A percentile compares a stretch with the other conserved stretches of the same genome.
Evolutionary conservation across 2,329 filamentous ascomycete genomes (phyloP).

Genomic region (Fusarium humuli): DNA sequence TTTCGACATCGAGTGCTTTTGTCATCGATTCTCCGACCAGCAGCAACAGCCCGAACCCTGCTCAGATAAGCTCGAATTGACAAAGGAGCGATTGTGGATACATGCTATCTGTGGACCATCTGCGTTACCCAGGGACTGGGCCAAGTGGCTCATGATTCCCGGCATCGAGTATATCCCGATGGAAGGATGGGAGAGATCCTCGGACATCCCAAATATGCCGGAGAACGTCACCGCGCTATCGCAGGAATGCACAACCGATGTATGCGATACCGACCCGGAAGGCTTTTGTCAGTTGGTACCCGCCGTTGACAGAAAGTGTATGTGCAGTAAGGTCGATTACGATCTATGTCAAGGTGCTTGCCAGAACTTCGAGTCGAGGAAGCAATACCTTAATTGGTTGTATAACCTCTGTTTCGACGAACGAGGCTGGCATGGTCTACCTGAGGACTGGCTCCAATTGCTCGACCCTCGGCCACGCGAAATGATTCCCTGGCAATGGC

Average conservation of each 20-base stretch:
- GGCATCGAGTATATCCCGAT: neutral
- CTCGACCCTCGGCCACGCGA: neutral
- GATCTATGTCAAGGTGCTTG: neutral
- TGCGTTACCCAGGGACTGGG: neutral
- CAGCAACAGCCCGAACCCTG: slow-evolving; percentile 8
- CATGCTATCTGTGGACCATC: slow-evolving; percentile 16
- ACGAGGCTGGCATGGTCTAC: neutral
- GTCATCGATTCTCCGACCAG: neutral
- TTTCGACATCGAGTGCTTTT: slow-evolving; percentile 35
- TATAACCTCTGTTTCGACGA: neutral
- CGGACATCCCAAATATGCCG: neutral
- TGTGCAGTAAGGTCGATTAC: neutral
- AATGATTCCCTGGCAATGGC: slow-evolving; percentile 35
- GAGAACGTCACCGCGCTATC: neutral
- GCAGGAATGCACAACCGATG: neutral
- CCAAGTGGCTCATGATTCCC: neutral
- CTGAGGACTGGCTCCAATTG: neutral
- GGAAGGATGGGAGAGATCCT: neutral
- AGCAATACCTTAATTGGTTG: neutral
- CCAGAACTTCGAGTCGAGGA: neutral
- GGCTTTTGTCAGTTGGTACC: neutral
- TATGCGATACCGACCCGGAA: neutral
- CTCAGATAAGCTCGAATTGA: neutral
- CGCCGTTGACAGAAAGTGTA: neutral
- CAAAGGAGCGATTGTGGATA: slow-evolving; percentile 20